phyloP scores from a whole-genome alignment of 1,139 yeast genomes.

The Lodderomyces beijingensis region DNA sequence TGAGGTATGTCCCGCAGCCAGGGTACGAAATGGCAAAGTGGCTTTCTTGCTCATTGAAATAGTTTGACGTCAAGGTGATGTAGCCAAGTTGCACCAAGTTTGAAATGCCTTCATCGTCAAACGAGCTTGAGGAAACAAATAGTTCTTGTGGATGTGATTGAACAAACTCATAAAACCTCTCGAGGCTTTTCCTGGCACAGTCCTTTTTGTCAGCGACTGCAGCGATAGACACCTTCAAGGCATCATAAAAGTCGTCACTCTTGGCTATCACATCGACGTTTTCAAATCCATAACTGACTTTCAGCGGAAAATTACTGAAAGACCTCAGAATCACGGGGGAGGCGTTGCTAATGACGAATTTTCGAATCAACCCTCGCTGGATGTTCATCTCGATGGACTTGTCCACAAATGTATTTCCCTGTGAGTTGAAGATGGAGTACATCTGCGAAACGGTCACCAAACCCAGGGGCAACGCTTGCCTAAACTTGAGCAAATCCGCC shows the following conservation, averaged over 20 bases:
- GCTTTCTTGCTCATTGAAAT: conserved; percentile 45
- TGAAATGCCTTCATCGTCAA: conserved; percentile 26
- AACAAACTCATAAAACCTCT: conserved; percentile 23
- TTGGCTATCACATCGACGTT: conserved; percentile 38
- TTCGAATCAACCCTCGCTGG: conserved; percentile 31
- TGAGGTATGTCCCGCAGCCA: conserved; percentile 53
- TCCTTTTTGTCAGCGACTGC: conserved; percentile 1
- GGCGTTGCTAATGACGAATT: conserved; percentile 42
- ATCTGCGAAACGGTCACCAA: conserved; percentile 37
- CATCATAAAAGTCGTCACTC: conserved; percentile 19
- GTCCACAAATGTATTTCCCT: conserved; percentile 45
- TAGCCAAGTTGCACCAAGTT: conserved; percentile 48
- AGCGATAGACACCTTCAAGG: conserved; percentile 14
- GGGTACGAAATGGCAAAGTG: conserved; percentile 55
- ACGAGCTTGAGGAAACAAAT: conserved; percentile 25
- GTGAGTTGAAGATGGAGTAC: conserved; percentile 34
- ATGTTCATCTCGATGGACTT: conserved; percentile 32
- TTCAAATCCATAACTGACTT: conserved; percentile 43
- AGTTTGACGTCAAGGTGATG: conserved; percentile 49
- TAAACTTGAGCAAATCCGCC: conserved; percentile 35
- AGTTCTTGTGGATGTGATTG: conserved; percentile 26
- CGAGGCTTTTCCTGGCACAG: conserved; percentile 2
- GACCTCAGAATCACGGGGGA: conserved; percentile 42
- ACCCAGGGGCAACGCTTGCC: conserved; percentile 31
- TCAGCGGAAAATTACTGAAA: conserved; percentile 27